Conservation (phyloP, 371 early-diverging fungal species). For the Mortierella sp. region DNA sequence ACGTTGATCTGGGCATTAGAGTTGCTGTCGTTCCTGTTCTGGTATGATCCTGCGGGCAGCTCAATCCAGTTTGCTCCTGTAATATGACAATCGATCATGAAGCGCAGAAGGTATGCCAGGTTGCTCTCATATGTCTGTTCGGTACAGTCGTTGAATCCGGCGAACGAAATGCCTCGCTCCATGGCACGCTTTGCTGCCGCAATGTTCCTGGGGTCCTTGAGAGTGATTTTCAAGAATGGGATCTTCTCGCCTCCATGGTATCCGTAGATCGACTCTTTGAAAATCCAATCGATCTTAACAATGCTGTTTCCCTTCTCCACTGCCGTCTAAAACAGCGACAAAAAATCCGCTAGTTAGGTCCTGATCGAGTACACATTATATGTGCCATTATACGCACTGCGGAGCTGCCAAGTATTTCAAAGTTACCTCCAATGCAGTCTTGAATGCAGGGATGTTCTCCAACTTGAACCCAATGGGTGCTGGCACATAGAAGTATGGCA, state of each 20-base stretch:
- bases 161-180: slow-evolving; percentile 68
- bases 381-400: background rate
- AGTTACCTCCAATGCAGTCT: slow-evolving; percentile 71
- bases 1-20: slow-evolving; percentile 92
- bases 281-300: slow-evolving; percentile 71
- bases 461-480: slow-evolving; percentile 84
- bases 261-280: slow-evolving; percentile 88
- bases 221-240: slow-evolving; percentile 79
- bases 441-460: slow-evolving; percentile 70
- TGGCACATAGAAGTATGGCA: slow-evolving; percentile 97
- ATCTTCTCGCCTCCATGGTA: slow-evolving; percentile 80
- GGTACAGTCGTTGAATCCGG: slow-evolving; percentile 57
- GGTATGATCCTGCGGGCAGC: slow-evolving; percentile 82
- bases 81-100: slow-evolving; percentile 97
- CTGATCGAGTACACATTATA: background rate
- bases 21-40: slow-evolving; percentile 53
- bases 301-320: slow-evolving; percentile 59
- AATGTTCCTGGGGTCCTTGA: slow-evolving; percentile 71
- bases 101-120: slow-evolving; percentile 91
- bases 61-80: slow-evolving; percentile 96
- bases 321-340: slow-evolving; percentile 19
- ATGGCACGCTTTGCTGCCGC: slow-evolving; percentile 43
- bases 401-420: background rate
- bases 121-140: slow-evolving; percentile 94
- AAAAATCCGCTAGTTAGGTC: background rate